Evolutionary conservation across 108 stramenopile species (phyloP), one percentile per base, ranked within the genome.

Genomic region (Fistulifera solaris): DNA sequence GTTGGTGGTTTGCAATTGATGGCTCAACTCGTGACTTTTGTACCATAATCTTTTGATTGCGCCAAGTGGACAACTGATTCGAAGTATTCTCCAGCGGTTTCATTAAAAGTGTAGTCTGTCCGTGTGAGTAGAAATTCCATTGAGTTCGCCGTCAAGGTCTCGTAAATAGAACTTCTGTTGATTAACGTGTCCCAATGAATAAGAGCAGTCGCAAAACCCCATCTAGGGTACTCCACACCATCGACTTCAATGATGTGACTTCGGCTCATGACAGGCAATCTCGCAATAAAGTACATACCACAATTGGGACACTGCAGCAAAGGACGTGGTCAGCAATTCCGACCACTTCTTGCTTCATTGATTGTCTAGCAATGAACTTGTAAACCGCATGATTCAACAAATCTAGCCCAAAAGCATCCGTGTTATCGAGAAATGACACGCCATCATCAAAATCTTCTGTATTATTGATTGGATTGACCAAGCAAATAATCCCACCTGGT

Each of bases 61-160:
- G 58, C 58, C 24, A 58, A 45, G 18, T 46, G 44, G 2, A 47
- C 58, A 14, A 47, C 27, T 13, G 22, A 1, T 28, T 31, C 40
- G 18, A 23, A 2, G 5, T 24, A 45, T 24, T 10, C 44, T 27
- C 39, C 42, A n/a, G 63, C 69, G 11, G n/a, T 40, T 6, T 58
- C 39, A 16, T 70, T 25, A 0, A 27, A 15, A 2, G 18, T 58
- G 1, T 44, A 12, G 42, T 73, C 76, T 15, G 69, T 73, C 18
- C 72, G 63, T 21, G 76, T 77, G 25, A 77, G 50, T 43, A 59
- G 47, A 54, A 68, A 77, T 52, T 73, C 50, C 68, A 73, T 59
- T 16, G 41, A 27, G 19, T 52, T 48, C 0, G 21, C 19, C 13
- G 48, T 27, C 18, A 73, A 77, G 5, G 43, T 58, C 22, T 66